Conservation (phyloP, 352 stramenopile species). For the Pythium aristosporum region DNA sequence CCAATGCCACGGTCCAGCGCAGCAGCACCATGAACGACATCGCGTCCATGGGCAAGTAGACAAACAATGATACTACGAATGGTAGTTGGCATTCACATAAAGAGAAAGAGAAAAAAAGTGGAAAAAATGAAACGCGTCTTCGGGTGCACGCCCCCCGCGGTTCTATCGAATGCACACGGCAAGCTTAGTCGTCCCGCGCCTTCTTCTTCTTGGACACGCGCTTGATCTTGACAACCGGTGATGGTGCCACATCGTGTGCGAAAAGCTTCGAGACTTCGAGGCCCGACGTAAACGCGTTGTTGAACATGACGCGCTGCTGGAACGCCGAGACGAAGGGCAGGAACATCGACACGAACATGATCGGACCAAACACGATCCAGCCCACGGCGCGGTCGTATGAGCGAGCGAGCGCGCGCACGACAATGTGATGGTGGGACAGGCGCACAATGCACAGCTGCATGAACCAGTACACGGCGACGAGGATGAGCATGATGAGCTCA, state of each 20-base stretch:
- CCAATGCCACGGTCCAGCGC: not conserved
- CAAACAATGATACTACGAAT: not conserved
- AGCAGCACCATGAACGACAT: constrained; percentile 22
- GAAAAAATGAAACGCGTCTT: not conserved
- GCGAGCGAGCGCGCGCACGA: constrained; percentile 72
- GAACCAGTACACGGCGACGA: constrained; percentile 85
- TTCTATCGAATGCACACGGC: constrained; percentile 11
- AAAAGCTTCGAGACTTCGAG: constrained; percentile 89
- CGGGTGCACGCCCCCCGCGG: not conserved
- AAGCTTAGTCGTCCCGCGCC: constrained; percentile 57
- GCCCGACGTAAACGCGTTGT: constrained; percentile 87
- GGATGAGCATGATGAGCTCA: constrained; percentile 65
- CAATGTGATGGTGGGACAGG: constrained; percentile 85
- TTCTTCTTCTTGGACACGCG: constrained; percentile 90
- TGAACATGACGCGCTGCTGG: constrained; percentile 91
- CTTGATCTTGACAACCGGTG: constrained; percentile 86
- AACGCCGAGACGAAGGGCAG: constrained; percentile 85
- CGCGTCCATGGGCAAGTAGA: constrained; percentile 16
- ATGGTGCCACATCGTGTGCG: constrained; percentile 75
- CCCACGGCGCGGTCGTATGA: constrained; percentile 75
- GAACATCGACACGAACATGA: constrained; percentile 90
- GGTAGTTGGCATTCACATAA: constrained; percentile 32
- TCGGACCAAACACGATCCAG: constrained; percentile 88
- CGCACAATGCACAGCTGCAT: constrained; percentile 80
- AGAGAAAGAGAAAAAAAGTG: constrained; percentile 1